phyloP scores from a whole-genome alignment of 2,329 filamentous ascomycete genomes.

The Fusarium sp. region DNA sequence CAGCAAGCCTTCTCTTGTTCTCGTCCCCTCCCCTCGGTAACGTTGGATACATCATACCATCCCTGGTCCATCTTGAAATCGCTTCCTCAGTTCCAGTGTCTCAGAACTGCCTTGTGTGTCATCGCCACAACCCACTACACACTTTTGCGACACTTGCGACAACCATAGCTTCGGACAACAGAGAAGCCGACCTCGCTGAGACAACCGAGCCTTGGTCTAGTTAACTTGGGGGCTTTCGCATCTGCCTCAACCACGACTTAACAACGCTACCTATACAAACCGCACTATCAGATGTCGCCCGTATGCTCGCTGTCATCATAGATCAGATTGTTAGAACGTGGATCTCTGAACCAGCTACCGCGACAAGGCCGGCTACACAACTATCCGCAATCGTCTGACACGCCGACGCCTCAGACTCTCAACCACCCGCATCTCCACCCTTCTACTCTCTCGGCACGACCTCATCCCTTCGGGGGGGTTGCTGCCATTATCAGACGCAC shows the following conservation, averaged over 20 bases:
- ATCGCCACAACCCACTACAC: not conserved
- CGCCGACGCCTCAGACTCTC: constrained; percentile 28
- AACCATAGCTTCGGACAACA: constrained; percentile 24
- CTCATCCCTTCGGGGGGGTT: constrained; percentile 25
- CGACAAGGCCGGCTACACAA: constrained; percentile 46
- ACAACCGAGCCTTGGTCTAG: constrained; percentile 33
- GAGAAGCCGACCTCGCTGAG: constrained; percentile 39
- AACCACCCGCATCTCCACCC: constrained; percentile 10
- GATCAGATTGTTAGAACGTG: constrained; percentile 36
- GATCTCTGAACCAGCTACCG: constrained; percentile 50
- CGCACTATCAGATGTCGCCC: constrained; percentile 56
- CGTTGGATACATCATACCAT: not conserved
- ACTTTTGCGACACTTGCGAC: constrained; percentile 41
- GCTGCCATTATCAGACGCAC: constrained; percentile 19
- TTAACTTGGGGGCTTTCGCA: not conserved
- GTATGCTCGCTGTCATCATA: constrained; percentile 57
- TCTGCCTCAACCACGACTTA: not conserved
- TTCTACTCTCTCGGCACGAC: constrained; percentile 22
- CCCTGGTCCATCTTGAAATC: constrained; percentile 34
- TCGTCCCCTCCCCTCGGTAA: constrained; percentile 14
- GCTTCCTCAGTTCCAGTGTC: constrained; percentile 28
- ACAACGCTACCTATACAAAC: constrained; percentile 30
- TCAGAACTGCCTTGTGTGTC: constrained; percentile 19
- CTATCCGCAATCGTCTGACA: constrained; percentile 28
- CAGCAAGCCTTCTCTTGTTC: constrained; percentile 25